Evolutionary conservation across 2,329 filamentous ascomycete species (phyloP), one percentile per base, ranked within the genome.

Genomic region (Xylariaceae sp.): DNA sequence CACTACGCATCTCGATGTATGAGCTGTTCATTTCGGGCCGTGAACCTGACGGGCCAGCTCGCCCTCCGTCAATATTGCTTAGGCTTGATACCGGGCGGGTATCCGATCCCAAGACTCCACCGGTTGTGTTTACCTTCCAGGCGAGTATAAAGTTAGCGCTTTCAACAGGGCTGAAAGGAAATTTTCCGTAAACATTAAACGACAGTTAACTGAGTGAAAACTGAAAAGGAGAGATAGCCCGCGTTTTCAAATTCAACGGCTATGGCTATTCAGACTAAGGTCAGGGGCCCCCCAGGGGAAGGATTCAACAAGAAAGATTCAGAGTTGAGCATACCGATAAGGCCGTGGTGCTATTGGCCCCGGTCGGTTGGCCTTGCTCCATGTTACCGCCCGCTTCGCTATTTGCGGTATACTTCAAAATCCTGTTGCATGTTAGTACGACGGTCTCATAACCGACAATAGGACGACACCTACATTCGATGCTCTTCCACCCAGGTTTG

Each of bases 401-500:
- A 26, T 60, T 60, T 11, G 64, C 63, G 12, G 65, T 61, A 53
- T 67, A 62, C 53, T 58, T 62, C 40, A 65, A 65, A 40, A 65
- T 61, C 65, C 60, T 64, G 59, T 4, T 4, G 32, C 27, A 53
- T 19, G 50, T 66, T 44, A 64, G 55, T 40, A 37, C 11, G 6
- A 31, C 32, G 43, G 32, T 35, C 7, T 9, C 12, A 40, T 26
- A 42, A 11, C 29, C 26, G n/a, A 35, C 4, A 42, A 29, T 9
- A 4, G 49, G 31, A 34, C 3, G 9, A 26, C 53, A 76, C 84
- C 79, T 75, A 92, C 92, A 97, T 88, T 49, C 85, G 81, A 64
- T 89, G 78, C 72, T 99, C 94, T 65, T 92, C 87, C 52, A 86
- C 73, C 64, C 95, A 76, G 0, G 92, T 97, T 65, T 95, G 87